Conservation (phyloP, 768 basidiomycete genomes). For the Termitomyces titanicus region DNA sequence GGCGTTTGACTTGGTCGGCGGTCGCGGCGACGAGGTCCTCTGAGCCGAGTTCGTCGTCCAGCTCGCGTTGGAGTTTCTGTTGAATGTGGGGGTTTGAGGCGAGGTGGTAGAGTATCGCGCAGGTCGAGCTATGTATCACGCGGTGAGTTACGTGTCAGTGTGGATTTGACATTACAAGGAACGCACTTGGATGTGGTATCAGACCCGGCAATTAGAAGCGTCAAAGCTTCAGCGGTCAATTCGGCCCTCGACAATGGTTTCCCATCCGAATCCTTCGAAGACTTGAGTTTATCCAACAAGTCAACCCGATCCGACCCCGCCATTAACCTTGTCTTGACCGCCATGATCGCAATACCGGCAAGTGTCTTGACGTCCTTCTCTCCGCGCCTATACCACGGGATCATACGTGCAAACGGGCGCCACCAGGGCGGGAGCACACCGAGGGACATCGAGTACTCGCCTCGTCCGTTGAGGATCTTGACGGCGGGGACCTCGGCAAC, state of each 20-base stretch:
- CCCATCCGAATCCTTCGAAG: constrained; percentile 75
- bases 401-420: constrained; percentile 57
- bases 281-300: constrained; percentile 76
- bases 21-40: constrained; percentile 60
- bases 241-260: constrained; percentile 79
- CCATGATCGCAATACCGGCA: constrained; percentile 76
- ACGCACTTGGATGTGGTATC: constrained; percentile 92
- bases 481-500: constrained; percentile 68
- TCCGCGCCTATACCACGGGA: constrained; percentile 80
- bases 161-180: not conserved
- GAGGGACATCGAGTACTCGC: constrained; percentile 83
- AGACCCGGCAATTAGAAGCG: constrained; percentile 83
- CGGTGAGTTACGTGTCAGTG: not conserved
- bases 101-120: constrained; percentile 85
- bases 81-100: constrained; percentile 64
- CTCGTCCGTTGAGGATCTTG: constrained; percentile 82
- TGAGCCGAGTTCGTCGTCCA: constrained; percentile 55
- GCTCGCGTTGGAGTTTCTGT: constrained; percentile 70
- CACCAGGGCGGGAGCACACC: constrained; percentile 72
- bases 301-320: constrained; percentile 73
- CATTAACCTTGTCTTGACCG: constrained; percentile 72
- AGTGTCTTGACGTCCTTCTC: constrained; percentile 63
- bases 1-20: constrained; percentile 65
- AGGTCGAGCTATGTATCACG: constrained; percentile 76
- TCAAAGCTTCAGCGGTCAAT: constrained; percentile 84